Base-by-base conservation (phyloP, 192 early-diverging fungal species). In the Cladochytrium replicatum region DNA sequence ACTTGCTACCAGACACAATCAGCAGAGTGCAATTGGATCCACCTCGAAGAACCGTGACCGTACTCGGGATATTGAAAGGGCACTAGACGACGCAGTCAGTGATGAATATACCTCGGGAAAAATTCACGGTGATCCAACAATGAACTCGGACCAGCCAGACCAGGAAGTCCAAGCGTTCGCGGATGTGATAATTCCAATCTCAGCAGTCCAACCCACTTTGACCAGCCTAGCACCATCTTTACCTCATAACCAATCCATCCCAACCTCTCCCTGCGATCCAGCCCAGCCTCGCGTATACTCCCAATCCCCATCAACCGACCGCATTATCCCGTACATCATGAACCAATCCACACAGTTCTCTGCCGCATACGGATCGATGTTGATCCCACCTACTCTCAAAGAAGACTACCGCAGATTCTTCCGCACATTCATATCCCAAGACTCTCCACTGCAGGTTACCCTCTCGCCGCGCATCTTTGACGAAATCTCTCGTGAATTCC, bases 381-480 rank as follows among this genome's bases (percentile, higher is more conserved):
- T 58, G 6, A 58, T 63, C 11, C 55, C 60, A 7, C 27, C 44
- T 15, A 42, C 21, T 7, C 21, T 57, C 7, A 30, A 22, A n/a
- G 55, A 30, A 6, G 60, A 58, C 22, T 57, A 50, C 28, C 27
- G 29, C 0, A 39, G 41, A 6, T 32, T 61, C 26, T 57, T 55
- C 34, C 26, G 25, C n/a, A 61, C 59, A 2, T 61, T 61, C 39
- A 58, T 61, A n/a, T 13, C 43, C 7, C 24, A 15, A 8, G 47
- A 44, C 17, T 28, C 59, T 22, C 59, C 59, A 0, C 32, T 46
- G 2, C 32, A 48, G 17, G 39, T 61, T 6, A 49, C 26, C 30
- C 59, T 61, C 2, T 37, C 59, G 7, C 17, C 53, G 25, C 45
- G 47, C 4, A 27, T 61, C 7, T 30, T 44, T 13, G 59, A 61